Base-by-base conservation (phyloP, 2,329 filamentous ascomycete species). In the Neopestalotiopsis rosae region DNA sequence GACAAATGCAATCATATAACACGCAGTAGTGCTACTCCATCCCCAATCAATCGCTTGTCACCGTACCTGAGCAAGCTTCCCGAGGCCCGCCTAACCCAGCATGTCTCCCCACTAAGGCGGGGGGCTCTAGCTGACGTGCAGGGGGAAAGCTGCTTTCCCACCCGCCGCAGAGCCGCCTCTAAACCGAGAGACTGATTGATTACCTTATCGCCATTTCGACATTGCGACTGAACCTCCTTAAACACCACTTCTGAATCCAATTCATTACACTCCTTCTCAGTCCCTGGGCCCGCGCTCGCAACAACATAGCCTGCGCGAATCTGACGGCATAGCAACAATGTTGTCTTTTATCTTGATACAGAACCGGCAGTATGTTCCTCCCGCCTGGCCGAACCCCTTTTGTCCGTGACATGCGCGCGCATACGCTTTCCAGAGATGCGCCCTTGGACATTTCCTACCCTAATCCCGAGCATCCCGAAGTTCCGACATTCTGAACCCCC, bases 331-430 rank as follows among this genome's bases (percentile, higher is more conserved):
- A 62, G 67, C 66, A 63, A 79, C 76, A 71, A 81, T 82, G 76
- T 72, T 82, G 72, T 82, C 80, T 17, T 82, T 82, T 72, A 82
- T 82, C 74, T 74, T 82, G 71, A 81, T 82, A 70, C 81, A 82
- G 71, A 82, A 82, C 73, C 79, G 81, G 61, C 81, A 82, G 81
- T 82, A 73, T 72, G 80, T 74, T 20, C 59, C 13, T 14, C 56
- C 38, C 10, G 3, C 24, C 24, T 28, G 3, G 24, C 24, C 24
- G 24, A 28, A 9, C 28, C 28, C 32, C 7, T 12, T 24, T 32
- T 24, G 17, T 61, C 34, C 34, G 34, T 38, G 24, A 28, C 24
- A 38, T 38, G 10, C 20, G 28, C 12, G 28, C 57, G 6, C 57
- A 30, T 30, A 20, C 14, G 12, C 32, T 24, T 24, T 52, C 34